Evolutionary conservation across 257 asterid species (phyloP).

Genomic region (Solanum sejunctum): DNA sequence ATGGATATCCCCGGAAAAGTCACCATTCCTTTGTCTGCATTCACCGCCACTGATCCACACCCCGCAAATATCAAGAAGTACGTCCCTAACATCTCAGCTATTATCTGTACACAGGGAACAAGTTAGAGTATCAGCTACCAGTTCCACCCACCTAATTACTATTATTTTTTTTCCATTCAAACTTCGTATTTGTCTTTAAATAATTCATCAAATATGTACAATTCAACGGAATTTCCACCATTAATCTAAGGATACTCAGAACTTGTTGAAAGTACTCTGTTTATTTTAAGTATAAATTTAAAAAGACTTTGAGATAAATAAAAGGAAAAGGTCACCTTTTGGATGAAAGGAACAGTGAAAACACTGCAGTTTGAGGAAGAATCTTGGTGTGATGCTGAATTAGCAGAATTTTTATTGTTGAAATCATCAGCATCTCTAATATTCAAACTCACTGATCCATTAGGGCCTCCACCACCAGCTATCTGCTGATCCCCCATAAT

Average conservation of each 20-base stretch:
- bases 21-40: constrained; percentile 42
- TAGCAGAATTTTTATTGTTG: neutral
- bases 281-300: neutral
- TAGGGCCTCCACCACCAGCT: neutral
- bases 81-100: constrained; percentile 76
- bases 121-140: neutral
- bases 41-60: constrained; percentile 57
- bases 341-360: constrained; percentile 3
- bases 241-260: too few species aligned
- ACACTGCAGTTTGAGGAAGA: neutral
- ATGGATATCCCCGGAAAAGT: constrained; percentile 67
- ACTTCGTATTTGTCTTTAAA: neutral
- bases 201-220: neutral
- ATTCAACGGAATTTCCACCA: neutral
- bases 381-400: neutral
- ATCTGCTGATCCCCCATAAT: constrained; percentile 3
- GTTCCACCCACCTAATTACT: neutral
- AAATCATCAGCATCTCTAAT: neutral
- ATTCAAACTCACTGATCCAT: neutral
- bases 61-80: constrained; percentile 76
- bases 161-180: neutral
- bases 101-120: constrained; percentile 17
- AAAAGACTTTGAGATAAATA: neutral
- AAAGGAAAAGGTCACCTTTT: constrained; percentile 1
- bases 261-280: neutral